phyloP scores from a whole-genome alignment of 768 basidiomycete genomes.

The Auricularia cornea region DNA sequence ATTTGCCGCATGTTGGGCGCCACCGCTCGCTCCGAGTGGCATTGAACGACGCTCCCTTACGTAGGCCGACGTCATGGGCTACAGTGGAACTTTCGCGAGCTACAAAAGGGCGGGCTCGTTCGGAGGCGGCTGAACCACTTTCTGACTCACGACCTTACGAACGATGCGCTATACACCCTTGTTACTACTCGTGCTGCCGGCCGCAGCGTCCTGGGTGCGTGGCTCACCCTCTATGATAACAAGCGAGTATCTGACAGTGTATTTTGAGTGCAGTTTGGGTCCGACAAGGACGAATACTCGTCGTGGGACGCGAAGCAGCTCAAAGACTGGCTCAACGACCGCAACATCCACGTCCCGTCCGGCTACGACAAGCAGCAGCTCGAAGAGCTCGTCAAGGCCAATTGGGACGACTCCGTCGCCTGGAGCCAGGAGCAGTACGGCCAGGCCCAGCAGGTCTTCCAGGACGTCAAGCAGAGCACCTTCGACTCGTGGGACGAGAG shows the following conservation, averaged over 20 bases:
- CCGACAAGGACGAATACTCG: constrained; percentile 28
- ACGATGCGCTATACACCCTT: background rate
- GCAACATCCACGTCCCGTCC: constrained; percentile 49
- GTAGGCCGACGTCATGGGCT: background rate
- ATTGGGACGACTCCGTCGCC: constrained; percentile 40
- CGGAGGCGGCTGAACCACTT: background rate
- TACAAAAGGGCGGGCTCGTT: background rate
- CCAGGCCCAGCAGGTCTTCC: constrained; percentile 54
- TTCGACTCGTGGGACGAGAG: constrained; percentile 85
- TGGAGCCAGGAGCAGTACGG: constrained; percentile 62
- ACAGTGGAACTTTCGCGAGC: background rate
- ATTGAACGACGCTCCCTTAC: too few species aligned
- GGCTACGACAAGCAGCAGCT: constrained; percentile 34
- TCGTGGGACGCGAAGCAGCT: constrained; percentile 61
- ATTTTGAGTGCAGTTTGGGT: background rate
- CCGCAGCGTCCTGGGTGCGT: background rate
- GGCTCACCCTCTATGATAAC: background rate
- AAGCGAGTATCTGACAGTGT: background rate
- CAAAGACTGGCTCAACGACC: constrained; percentile 58
- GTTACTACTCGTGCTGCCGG: background rate
- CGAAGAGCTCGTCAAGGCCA: constrained; percentile 44
- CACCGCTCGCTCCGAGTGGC: too few species aligned
- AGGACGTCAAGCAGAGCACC: constrained; percentile 22
- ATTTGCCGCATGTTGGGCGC: too few species aligned
- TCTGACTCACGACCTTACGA: background rate